Evolutionary conservation across 1,284 basidiomycete species (phyloP), one percentile per base, ranked within the genome.

Genomic region (Ustilago bromivora): DNA sequence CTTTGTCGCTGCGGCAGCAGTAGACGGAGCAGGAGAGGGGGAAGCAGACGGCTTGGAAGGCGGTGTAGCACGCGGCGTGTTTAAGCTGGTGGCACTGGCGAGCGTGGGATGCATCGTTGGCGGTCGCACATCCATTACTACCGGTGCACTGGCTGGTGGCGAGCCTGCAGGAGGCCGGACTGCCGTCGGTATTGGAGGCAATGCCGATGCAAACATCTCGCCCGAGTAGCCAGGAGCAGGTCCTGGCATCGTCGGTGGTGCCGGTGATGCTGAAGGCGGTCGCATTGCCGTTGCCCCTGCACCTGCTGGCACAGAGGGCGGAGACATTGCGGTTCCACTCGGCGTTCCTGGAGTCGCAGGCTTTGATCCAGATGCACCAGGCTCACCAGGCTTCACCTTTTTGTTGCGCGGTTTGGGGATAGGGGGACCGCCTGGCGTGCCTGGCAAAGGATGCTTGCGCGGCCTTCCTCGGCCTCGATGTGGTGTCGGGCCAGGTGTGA

Each of bases 101-200:
- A 76, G 52, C 5, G 74, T 76, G 17, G 74, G 74, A 63, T 76
- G 74, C 69, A 66, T 69, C 13, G 74, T 76, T n/a, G 73, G 56
- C 34, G 68, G 67, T 6, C 65, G 64, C 5, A 67, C 65, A 11
- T 28, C 43, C 53, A 57, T 63, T 1, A 61, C 49, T 12, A 40
- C 57, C 2, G 63, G 59, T 40, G 59, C 53, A 12, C 55, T 52
- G 19, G 52, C n/a, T 1, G 62, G 49, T 38, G 68, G 68, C 28
- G 62, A 61, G 6, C 41, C 56, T 34, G 43, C 55, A 38, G 66
- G 52, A 23, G 72, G 72, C 35, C 67, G 59, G 3, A 53, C 54
- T 6, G 59, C 32, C 11, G 59, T 61, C 3, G 66, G 68, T 32
- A 62, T 63, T 1, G 69, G 74, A 35, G 68, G 74, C 41, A 76